Conservation (phyloP, 2,329 filamentous ascomycete genomes). For the Knufia petricola region DNA sequence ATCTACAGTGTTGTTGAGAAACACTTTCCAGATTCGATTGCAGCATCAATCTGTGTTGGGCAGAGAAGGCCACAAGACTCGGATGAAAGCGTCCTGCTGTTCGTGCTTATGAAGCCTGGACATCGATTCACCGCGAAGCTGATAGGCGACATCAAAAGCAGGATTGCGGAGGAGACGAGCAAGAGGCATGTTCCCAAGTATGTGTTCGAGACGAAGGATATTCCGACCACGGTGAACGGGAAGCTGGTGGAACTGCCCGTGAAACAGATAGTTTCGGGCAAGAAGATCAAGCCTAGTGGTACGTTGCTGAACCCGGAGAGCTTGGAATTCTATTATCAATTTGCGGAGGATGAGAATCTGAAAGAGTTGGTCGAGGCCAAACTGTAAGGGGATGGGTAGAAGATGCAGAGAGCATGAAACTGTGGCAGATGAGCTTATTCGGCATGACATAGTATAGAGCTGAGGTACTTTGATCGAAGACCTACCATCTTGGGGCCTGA, state of each 20-base stretch:
- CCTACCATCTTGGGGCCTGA: too few relatives aligned
- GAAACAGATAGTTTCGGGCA: constrained; percentile 73
- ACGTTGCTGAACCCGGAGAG: constrained; percentile 68
- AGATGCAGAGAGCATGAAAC: neutral
- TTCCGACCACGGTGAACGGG: constrained; percentile 74
- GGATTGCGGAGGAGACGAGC: constrained; percentile 57
- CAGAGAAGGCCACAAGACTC: constrained; percentile 54
- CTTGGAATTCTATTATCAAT: constrained; percentile 69
- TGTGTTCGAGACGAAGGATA: constrained; percentile 70
- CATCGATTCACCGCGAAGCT: constrained; percentile 45
- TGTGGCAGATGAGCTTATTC: too few relatives aligned
- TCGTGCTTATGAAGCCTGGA: constrained; percentile 52
- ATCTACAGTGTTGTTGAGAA: constrained; percentile 78
- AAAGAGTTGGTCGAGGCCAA: constrained; percentile 40
- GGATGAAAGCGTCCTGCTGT: constrained; percentile 52
- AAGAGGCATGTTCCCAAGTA: constrained; percentile 68
- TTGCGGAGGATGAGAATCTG: constrained; percentile 58
- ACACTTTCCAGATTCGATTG: constrained; percentile 51
- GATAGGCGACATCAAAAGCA: constrained; percentile 50
- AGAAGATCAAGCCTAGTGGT: constrained; percentile 62
- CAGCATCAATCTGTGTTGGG: constrained; percentile 70
- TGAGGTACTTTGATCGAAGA: too few relatives aligned
- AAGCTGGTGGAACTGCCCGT: constrained; percentile 81
- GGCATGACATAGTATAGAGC: too few relatives aligned
- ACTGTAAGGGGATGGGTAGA: constrained; percentile 33